A percentile compares a stretch with the other conserved stretches of the same genome.
Evolutionary conservation across 371 early-diverging fungal species (phyloP).

Genomic region (Mucor irregularis): DNA sequence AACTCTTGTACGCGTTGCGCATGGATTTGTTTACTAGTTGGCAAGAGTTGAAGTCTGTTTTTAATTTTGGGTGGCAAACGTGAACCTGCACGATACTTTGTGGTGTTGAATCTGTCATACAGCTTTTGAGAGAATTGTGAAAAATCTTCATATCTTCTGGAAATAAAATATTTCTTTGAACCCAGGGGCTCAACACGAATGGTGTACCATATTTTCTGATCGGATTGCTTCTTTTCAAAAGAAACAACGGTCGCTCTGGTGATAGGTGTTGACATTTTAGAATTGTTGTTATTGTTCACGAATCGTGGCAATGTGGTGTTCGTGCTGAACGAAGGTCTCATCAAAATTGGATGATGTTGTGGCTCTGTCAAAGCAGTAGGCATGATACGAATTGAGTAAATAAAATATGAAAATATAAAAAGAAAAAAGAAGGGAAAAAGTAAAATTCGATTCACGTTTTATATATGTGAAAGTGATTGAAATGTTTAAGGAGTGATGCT

Average conservation of each 20-base stretch:
- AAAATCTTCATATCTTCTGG: constrained; percentile 26
- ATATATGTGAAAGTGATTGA: too few relatives aligned
- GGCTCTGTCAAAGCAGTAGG: constrained; percentile 3
- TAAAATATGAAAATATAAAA: too few relatives aligned
- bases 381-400: too few relatives aligned
- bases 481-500: too few relatives aligned
- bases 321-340: constrained; percentile 2
- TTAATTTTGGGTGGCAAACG: constrained; percentile 21
- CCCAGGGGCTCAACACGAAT: constrained; percentile 13
- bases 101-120: constrained; percentile 17
- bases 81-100: constrained; percentile 1
- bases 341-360: background rate
- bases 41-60: constrained; percentile 4
- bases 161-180: constrained; percentile 8
- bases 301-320: background rate
- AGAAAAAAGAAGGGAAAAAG: too few relatives aligned
- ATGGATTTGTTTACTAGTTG: constrained; percentile 10
- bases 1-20: constrained; percentile 25
- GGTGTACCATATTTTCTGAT: constrained; percentile 26
- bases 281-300: background rate
- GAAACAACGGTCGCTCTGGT: constrained; percentile 13
- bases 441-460: too few relatives aligned
- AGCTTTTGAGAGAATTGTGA: constrained; percentile 25
- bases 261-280: constrained; percentile 4
- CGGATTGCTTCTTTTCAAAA: constrained; percentile 20